Evolutionary conservation across 2,329 filamentous ascomycete genomes (phyloP).

Genomic region (Clarireedia sp.): DNA sequence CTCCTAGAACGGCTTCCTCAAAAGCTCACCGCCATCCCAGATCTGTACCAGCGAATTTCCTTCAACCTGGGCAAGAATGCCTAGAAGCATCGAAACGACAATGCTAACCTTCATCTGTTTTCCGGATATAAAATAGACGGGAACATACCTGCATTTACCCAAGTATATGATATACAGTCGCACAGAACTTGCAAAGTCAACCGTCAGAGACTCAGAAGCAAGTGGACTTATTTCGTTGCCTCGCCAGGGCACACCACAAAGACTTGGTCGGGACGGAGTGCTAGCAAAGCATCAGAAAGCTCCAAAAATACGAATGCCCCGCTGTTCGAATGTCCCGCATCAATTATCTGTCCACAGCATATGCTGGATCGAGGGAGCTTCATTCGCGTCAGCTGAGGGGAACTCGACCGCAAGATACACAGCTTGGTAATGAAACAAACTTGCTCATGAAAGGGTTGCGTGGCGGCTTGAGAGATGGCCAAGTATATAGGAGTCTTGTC

Average conservation of each 20-base stretch:
- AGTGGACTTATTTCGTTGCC: constrained; percentile 1
- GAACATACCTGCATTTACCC: constrained; percentile 4
- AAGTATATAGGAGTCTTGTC: constrained; percentile 19
- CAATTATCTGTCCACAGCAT: not conserved
- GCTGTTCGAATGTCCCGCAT: constrained; percentile 16
- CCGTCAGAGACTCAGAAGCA: not conserved
- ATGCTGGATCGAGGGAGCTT: not conserved
- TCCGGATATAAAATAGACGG: not conserved
- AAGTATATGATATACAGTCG: constrained; percentile 5
- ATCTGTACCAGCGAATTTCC: constrained; percentile 16
- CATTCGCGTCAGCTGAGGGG: not conserved
- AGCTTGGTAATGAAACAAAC: constrained; percentile 10
- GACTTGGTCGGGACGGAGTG: not conserved
- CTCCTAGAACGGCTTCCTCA: constrained; percentile 16
- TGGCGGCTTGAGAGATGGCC: constrained; percentile 26
- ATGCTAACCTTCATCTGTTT: not conserved
- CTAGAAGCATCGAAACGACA: not conserved
- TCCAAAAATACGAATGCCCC: not conserved
- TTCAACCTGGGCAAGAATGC: constrained; percentile 15
- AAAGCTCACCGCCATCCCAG: constrained; percentile 18
- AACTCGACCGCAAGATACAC: constrained; percentile 9
- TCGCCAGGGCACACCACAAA: not conserved
- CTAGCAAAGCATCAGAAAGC: not conserved
- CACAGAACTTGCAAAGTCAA: not conserved
- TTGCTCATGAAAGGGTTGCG: constrained; percentile 15